Base-by-base conservation (phyloP, 73 alveolate genomes). In the Paramecium pentaurelia region DNA sequence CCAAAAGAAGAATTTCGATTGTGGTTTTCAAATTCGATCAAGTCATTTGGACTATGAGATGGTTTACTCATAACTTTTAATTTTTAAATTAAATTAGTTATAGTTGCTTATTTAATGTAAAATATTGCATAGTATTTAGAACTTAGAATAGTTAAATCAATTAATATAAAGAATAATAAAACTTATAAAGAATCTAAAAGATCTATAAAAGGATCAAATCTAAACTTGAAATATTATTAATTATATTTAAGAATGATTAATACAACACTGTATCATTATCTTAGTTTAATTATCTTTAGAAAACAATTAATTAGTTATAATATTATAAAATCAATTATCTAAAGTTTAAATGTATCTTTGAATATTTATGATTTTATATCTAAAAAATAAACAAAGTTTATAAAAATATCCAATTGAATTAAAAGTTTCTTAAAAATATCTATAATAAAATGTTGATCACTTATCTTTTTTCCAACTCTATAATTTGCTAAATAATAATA, bases 1-100 rank as follows among this genome's bases (percentile, higher is more conserved):
- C 91, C 91, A 80, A 80, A 45, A 20, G 91, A 80, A 47, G 91
- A 80, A 45, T 80, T 32, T 80, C 91, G 5, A 27, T 80, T 49
- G 49, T 80, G 47, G 45, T 80, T 80, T 42, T 80, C 91, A 28
- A 80, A 80, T 22, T 80, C 75, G 6, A 40, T 42, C 28, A 80
- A 80, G 34, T 80, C 91, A 27, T 64, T 64, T 6, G 84, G 84
- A 34, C 84, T 64, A 32, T 34, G 84, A 1, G 84, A 34, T 28
- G 49, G 16, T 32, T 32, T 64, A 12, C 84, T 64, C 84, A 64
- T 64, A 28, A 54, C 18, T 54, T 18, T 54, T 54, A 54, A n/a
- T 54, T 54, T 54, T 1, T 18, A 54, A 54, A 54, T 54, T 3
- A 54, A 18, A 54, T n/a, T 54, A 54, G 3, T 18, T 54, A 18